phyloP scores from a whole-genome alignment of 2,329 filamentous ascomycete genomes.

The Dothideomycetes sp. region DNA sequence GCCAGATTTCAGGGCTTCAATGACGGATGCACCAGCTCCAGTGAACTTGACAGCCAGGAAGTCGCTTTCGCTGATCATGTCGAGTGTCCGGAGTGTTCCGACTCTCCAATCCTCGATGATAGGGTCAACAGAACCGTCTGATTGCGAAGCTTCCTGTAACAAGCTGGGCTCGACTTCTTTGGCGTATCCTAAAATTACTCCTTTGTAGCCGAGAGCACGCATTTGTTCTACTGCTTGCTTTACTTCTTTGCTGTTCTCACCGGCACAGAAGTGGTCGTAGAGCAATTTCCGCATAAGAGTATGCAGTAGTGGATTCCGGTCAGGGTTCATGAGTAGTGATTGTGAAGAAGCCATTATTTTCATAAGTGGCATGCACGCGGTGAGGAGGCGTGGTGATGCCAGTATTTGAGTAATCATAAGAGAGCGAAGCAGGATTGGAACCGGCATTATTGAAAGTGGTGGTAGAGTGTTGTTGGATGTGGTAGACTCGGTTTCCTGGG shows the following conservation, averaged over 20 bases:
- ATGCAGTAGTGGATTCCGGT: constrained; percentile 35
- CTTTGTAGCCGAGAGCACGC: constrained; percentile 39
- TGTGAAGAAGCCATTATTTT: constrained; percentile 32
- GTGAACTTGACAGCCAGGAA: constrained; percentile 43
- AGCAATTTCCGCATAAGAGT: constrained; percentile 35
- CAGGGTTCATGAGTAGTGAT: constrained; percentile 34
- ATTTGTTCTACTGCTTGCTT: constrained; percentile 33
- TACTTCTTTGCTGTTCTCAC: constrained; percentile 38
- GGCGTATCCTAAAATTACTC: constrained; percentile 43
- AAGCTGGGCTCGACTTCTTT: constrained; percentile 33
- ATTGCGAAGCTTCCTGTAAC: constrained; percentile 5
- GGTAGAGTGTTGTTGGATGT: neutral
- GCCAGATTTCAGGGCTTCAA: constrained; percentile 28
- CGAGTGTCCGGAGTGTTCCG: constrained; percentile 42
- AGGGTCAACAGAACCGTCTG: constrained; percentile 13
- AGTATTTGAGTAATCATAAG: constrained; percentile 21
- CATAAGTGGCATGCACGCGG: constrained; percentile 20
- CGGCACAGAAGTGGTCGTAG: constrained; percentile 48
- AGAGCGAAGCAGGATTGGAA: constrained; percentile 23
- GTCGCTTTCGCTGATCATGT: constrained; percentile 41
- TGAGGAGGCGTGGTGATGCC: constrained; percentile 21
- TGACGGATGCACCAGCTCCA: constrained; percentile 34
- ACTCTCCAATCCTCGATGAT: constrained; percentile 37
- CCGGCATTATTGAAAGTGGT: neutral
- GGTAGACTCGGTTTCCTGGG: neutral